Evolutionary conservation across 192 early-diverging fungal genomes (phyloP).

Genomic region (Gamsiella multidivaricata): DNA sequence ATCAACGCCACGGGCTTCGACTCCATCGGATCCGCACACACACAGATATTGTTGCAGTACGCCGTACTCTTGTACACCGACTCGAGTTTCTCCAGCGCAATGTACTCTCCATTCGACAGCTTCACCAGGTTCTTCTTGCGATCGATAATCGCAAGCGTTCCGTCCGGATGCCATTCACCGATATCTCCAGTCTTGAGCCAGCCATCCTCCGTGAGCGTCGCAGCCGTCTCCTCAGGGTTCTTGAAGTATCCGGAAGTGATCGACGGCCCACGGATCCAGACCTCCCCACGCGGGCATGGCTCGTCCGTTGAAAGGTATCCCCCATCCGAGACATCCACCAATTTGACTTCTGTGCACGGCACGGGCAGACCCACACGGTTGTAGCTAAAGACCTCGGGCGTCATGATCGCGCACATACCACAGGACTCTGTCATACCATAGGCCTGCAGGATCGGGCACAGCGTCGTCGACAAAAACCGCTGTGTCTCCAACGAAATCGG

Average conservation of each 20-base stretch:
- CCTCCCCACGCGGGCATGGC: slow-evolving; percentile 79
- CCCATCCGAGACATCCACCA: slow-evolving; percentile 72
- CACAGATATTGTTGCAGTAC: slow-evolving; percentile 82
- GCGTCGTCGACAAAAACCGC: slow-evolving; percentile 78
- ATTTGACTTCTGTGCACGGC: slow-evolving; percentile 78
- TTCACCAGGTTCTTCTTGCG: slow-evolving; percentile 96
- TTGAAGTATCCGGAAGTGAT: slow-evolving; percentile 87
- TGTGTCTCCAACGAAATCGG: slow-evolving; percentile 87
- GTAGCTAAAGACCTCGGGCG: slow-evolving; percentile 64
- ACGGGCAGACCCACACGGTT: slow-evolving; percentile 80
- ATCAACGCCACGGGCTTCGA: slow-evolving; percentile 82
- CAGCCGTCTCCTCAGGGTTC: slow-evolving; percentile 70
- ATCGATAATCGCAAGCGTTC: slow-evolving; percentile 88
- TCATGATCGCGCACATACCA: slow-evolving; percentile 75
- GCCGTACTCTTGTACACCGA: slow-evolving; percentile 82
- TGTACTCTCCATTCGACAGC: slow-evolving; percentile 89
- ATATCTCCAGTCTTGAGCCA: slow-evolving; percentile 95
- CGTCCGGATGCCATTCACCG: slow-evolving; percentile 83
- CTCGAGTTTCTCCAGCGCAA: slow-evolving; percentile 96
- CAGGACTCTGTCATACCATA: slow-evolving; percentile 87
- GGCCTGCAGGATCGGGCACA: slow-evolving; percentile 85
- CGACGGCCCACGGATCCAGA: slow-evolving; percentile 85
- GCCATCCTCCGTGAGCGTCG: slow-evolving; percentile 77
- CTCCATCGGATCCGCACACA: slow-evolving; percentile 79
- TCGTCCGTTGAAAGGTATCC: slow-evolving; percentile 67